phyloP scores from a whole-genome alignment of 345 rosid species.

The Populus deltoides region DNA sequence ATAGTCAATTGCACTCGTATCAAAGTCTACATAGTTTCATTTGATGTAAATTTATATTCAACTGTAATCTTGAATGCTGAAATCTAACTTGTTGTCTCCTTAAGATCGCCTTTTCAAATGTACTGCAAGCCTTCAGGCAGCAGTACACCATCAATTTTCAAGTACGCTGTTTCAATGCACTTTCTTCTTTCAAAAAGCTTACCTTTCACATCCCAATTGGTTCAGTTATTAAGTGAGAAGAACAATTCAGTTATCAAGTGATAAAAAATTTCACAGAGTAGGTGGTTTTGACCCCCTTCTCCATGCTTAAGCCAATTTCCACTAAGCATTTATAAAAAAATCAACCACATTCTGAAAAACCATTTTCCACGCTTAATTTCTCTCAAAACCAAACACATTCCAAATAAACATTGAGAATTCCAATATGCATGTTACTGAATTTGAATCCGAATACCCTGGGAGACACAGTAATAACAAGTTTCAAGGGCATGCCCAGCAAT shows the following conservation, averaged over 20 bases:
- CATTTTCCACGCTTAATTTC: not conserved
- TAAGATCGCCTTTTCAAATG: not conserved
- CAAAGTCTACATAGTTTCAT: not conserved
- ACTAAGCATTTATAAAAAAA: not conserved
- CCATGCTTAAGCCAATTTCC: not conserved
- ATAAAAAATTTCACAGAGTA: no score
- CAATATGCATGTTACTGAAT: not conserved
- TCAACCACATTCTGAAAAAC: not conserved
- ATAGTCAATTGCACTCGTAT: not conserved
- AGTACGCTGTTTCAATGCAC: not conserved
- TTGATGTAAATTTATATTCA: not conserved
- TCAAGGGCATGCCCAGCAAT: not conserved
- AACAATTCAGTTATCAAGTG: not conserved
- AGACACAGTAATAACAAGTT: not conserved
- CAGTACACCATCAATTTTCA: not conserved
- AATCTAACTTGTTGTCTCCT: not conserved
- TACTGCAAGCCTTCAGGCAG: not conserved
- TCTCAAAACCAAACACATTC: not conserved
- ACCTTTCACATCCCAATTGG: not conserved
- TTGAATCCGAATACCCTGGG: not conserved
- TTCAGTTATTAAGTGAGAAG: not conserved
- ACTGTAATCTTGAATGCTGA: not conserved
- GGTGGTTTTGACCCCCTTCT: not conserved
- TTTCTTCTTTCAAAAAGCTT: not conserved
- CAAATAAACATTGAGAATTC: not conserved